A percentile compares a stretch with the other conserved stretches of the same genome.
These are phyloP conservation scores for Babesia gibsoni DNA, from an alignment of 169 alveolate species.

Conservation along the genomic window DNA sequence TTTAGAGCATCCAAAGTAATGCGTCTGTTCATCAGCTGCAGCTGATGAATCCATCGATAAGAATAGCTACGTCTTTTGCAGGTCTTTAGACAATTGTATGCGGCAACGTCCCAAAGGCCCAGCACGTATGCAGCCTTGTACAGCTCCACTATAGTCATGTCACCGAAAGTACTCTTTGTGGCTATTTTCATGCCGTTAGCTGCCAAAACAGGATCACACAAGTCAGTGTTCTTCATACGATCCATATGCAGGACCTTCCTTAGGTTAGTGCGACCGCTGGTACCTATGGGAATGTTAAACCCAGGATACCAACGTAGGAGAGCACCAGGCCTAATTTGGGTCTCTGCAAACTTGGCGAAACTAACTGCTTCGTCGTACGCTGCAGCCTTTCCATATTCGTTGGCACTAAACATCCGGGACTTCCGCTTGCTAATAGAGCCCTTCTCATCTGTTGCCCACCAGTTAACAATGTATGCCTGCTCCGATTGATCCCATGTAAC, in stretches of 20 bases:
- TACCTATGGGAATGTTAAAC: conserved; percentile 76
- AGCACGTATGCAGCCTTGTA: conserved; percentile 73
- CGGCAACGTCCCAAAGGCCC: conserved; percentile 76
- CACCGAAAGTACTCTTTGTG: conserved; percentile 71
- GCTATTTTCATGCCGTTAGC: conserved; percentile 71
- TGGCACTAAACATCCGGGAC: background rate
- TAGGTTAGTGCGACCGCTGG: conserved; percentile 70
- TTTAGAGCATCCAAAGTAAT: conserved; percentile 72
- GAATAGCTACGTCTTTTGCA: conserved; percentile 71
- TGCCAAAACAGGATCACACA: conserved; percentile 71
- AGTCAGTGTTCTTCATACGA: conserved; percentile 66
- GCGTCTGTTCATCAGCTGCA: conserved; percentile 52
- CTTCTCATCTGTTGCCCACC: conserved; percentile 44
- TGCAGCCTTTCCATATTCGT: conserved; percentile 25
- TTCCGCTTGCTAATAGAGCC: conserved; percentile 6
- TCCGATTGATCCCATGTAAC: conserved; percentile 35
- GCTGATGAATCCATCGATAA: conserved; percentile 65
- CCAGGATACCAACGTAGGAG: conserved; percentile 77
- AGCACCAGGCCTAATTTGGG: conserved; percentile 51
- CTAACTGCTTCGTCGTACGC: conserved; percentile 52
- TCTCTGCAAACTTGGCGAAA: conserved; percentile 50
- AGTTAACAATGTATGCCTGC: conserved; percentile 42
- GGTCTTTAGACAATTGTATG: conserved; percentile 69
- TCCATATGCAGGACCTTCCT: conserved; percentile 73
- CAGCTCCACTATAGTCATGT: conserved; percentile 72